A percentile compares a stretch with the other conserved stretches of the same genome.
Conservation (phyloP, 2,329 filamentous ascomycete genomes). For the Penicillium sp. region DNA sequence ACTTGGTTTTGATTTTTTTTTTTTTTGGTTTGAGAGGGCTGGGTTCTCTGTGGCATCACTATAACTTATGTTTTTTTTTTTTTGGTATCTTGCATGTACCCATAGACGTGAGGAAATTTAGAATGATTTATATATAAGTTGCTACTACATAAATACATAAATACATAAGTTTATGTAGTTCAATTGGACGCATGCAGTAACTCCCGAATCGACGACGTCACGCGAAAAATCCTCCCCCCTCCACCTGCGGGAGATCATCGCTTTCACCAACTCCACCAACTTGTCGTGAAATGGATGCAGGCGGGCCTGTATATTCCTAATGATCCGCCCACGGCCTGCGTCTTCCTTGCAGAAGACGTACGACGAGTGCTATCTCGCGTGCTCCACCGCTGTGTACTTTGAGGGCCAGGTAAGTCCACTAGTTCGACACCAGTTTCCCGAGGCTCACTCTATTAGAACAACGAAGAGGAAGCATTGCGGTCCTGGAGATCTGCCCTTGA, state of each 20-base stretch:
- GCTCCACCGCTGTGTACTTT: conserved; percentile 94
- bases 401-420: conserved; percentile 70
- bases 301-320: conserved; percentile 30
- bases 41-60: conserved; percentile 24
- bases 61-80: conserved; percentile 12
- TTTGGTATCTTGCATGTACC: conserved; percentile 25
- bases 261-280: conserved; percentile 17
- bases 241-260: conserved; percentile 24
- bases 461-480: conserved; percentile 84
- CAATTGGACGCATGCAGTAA: conserved; percentile 20
- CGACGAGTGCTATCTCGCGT: conserved; percentile 91
- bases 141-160: background rate
- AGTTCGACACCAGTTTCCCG: conserved; percentile 2
- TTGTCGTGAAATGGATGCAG: conserved; percentile 23
- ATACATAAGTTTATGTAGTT: background rate
- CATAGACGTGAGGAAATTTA: conserved; percentile 30
- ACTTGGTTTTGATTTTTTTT: conserved; percentile 5
- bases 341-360: conserved; percentile 93
- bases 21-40: conserved; percentile 17
- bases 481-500: conserved; percentile 88
- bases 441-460: conserved; percentile 59
- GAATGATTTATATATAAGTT: conserved; percentile 3
- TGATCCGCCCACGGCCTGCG: conserved; percentile 58
- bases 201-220: conserved; percentile 32
- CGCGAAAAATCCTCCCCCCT: conserved; percentile 28